Conservation (phyloP, 2,329 filamentous ascomycete genomes). For the Nannizziopsis arthrosporioides region DNA sequence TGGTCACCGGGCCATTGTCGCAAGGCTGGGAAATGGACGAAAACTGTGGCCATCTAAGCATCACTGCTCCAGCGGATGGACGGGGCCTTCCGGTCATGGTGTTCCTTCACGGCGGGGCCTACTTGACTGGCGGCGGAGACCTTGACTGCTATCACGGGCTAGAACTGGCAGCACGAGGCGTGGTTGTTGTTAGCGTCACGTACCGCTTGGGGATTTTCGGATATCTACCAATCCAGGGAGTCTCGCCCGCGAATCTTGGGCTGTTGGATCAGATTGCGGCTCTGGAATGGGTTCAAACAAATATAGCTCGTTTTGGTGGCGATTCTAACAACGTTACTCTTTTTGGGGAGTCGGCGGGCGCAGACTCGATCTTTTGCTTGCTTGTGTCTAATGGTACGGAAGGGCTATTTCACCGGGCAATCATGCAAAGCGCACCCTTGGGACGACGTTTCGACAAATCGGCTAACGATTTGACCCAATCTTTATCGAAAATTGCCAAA, state of each 20-base stretch:
- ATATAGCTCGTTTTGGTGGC: constrained; percentile 39
- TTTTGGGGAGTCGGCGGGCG: constrained; percentile 43
- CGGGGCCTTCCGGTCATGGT: neutral
- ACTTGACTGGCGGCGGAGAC: neutral
- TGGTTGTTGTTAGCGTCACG: neutral
- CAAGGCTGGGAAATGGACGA: neutral
- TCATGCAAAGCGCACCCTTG: constrained; percentile 20
- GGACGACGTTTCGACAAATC: neutral
- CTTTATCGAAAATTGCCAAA: neutral
- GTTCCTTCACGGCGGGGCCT: neutral
- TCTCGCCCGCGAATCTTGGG: neutral
- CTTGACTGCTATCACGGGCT: neutral
- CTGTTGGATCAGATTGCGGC: constrained; percentile 30
- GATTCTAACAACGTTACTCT: constrained; percentile 37
- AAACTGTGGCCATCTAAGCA: neutral
- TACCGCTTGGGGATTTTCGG: neutral
- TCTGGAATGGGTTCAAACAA: constrained; percentile 40
- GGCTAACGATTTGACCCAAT: neutral
- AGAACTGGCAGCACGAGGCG: neutral
- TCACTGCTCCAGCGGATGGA: neutral
- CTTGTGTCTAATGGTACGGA: constrained; percentile 38
- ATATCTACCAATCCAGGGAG: neutral
- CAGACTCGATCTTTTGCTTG: constrained; percentile 41
- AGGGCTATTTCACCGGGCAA: constrained; percentile 34
- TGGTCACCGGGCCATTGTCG: neutral